phyloP scores from a whole-genome alignment of 2,329 filamentous ascomycete genomes.

The Phoma sp. region DNA sequence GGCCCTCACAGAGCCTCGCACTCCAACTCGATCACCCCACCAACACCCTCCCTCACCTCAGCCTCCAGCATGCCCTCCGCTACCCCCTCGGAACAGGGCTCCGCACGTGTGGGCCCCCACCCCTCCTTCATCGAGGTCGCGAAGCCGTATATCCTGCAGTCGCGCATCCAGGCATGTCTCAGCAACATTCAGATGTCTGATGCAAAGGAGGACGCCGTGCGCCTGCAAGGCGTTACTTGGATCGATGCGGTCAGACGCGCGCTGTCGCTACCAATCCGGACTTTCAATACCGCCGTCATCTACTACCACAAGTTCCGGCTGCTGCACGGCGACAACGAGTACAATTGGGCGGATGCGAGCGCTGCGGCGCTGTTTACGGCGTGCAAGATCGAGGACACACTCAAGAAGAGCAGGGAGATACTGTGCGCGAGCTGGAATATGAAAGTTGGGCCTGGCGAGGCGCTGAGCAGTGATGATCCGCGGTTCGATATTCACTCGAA shows the following conservation, averaged over 20 bases:
- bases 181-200: slow-evolving; percentile 73
- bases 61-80: slow-evolving; percentile 35
- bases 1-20: background rate
- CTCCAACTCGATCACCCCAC: background rate
- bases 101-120: slow-evolving; percentile 57
- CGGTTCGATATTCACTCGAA: slow-evolving; percentile 80
- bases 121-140: slow-evolving; percentile 69
- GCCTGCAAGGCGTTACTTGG: slow-evolving; percentile 85
- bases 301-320: slow-evolving; percentile 96
- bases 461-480: slow-evolving; percentile 80
- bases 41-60: slow-evolving; percentile 4
- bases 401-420: slow-evolving; percentile 95
- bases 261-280: slow-evolving; percentile 83
- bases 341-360: slow-evolving; percentile 83
- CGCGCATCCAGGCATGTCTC: slow-evolving; percentile 76
- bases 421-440: slow-evolving; percentile 89
- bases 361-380: slow-evolving; percentile 88
- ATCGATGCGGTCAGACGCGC: slow-evolving; percentile 83
- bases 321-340: slow-evolving; percentile 82
- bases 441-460: slow-evolving; percentile 70
- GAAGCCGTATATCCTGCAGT: slow-evolving; percentile 81
- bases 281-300: slow-evolving; percentile 87
- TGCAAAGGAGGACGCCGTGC: slow-evolving; percentile 77
- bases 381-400: slow-evolving; percentile 96
- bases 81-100: slow-evolving; percentile 30